Evolutionary conservation across 2,329 filamentous ascomycete species (phyloP).

Genomic region (Epichloe sibirici): DNA sequence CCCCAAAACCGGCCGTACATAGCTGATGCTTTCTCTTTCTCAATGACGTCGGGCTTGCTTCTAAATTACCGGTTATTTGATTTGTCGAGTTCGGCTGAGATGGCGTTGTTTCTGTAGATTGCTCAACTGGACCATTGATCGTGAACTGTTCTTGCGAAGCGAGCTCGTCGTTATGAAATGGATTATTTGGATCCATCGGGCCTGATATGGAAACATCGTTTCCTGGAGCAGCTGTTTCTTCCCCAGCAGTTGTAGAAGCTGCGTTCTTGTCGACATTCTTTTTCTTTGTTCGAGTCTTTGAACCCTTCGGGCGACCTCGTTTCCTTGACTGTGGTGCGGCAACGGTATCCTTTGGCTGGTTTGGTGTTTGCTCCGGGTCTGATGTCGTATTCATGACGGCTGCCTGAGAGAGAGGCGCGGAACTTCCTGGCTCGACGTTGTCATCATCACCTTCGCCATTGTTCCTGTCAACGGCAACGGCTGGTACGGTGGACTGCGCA

Average conservation of each 20-base stretch:
- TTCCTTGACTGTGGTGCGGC: constrained; percentile 17
- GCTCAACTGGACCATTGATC: background rate
- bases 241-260: background rate
- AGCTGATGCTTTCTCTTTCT: constrained; percentile 3
- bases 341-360: constrained; percentile 9
- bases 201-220: background rate
- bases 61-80: background rate
- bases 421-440: background rate
- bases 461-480: background rate
- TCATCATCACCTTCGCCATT: background rate
- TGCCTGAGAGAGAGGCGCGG: background rate
- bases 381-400: background rate
- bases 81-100: background rate
- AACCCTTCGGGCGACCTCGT: constrained; percentile 32
- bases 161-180: background rate
- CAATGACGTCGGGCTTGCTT: background rate
- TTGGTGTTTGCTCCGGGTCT: background rate
- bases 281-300: constrained; percentile 29
- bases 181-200: background rate
- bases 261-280: background rate
- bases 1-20: background rate
- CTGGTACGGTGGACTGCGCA: background rate
- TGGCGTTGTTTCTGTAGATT: background rate
- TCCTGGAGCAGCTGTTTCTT: background rate
- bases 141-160: background rate